These are phyloP conservation scores for Nannochloris sp. DNA, from an alignment of 139 green algal species.

Conservation along the genomic window DNA sequence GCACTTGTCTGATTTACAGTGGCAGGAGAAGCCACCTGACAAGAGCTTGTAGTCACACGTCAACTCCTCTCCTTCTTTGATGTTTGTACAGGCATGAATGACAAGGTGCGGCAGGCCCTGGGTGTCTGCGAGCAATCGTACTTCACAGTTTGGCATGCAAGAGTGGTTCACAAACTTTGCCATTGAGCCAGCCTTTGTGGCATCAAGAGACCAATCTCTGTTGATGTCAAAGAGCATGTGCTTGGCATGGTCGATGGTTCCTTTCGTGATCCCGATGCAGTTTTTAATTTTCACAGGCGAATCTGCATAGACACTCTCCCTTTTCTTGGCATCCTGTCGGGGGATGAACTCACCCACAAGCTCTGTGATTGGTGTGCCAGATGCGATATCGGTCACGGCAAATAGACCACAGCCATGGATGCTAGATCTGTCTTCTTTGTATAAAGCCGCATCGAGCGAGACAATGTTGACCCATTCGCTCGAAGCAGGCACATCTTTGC, in stretches of 20 bases:
- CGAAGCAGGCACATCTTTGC: no score
- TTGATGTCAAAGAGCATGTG: background rate
- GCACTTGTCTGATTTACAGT: background rate
- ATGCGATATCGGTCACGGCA: background rate
- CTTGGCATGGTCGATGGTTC: background rate
- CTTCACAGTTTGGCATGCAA: slow-evolving; percentile 4
- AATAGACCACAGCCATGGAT: slow-evolving; percentile 13
- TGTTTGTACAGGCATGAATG: slow-evolving; percentile 1
- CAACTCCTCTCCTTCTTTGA: slow-evolving; percentile 5
- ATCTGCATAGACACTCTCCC: background rate
- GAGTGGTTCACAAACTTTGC: slow-evolving; percentile 7
- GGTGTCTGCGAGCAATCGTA: background rate
- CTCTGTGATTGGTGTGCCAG: slow-evolving; percentile 2
- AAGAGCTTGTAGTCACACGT: background rate
- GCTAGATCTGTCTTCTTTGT: background rate
- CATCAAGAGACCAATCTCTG: background rate
- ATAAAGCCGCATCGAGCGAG: background rate
- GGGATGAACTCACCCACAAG: slow-evolving; percentile 2
- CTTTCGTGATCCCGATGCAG: background rate
- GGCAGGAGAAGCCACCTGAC: background rate
- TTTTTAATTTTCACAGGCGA: background rate
- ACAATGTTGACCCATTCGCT: background rate
- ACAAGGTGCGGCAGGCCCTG: background rate
- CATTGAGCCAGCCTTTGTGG: slow-evolving; percentile 1
- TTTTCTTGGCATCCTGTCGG: background rate